Conservation (phyloP, 257 asterid genomes). For the Plantago elongata region DNA sequence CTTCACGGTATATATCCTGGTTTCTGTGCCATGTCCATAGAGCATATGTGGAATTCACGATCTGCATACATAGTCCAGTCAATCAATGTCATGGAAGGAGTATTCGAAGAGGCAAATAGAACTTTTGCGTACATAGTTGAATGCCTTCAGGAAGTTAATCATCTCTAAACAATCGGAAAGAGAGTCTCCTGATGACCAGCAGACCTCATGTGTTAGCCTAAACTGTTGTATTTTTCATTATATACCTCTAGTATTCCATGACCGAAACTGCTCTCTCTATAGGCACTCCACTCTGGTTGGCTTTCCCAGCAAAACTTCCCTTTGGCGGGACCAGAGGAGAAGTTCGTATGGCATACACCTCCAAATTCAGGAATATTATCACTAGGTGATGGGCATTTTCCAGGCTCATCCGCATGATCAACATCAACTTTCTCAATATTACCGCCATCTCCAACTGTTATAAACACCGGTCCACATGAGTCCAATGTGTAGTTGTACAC, state of each 20-base stretch:
- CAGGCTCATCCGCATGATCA: slow-evolving; percentile 65
- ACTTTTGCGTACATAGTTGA: no score
- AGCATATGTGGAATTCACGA: slow-evolving; percentile 81
- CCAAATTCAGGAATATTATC: slow-evolving; percentile 66
- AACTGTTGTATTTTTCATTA: no score
- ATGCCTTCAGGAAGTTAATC: no score
- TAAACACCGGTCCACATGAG: slow-evolving; percentile 79
- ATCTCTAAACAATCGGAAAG: no score
- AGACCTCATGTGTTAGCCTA: not conserved
- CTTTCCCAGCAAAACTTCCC: slow-evolving; percentile 91
- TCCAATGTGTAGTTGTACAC: slow-evolving; percentile 81
- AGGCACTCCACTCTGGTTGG: slow-evolving; percentile 92
- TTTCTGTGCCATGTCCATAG: slow-evolving; percentile 97
- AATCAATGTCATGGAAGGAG: no score
- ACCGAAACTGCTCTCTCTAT: slow-evolving; percentile 85
- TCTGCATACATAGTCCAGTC: slow-evolving; percentile 33
- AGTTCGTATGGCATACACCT: slow-evolving; percentile 77
- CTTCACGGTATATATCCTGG: slow-evolving; percentile 59
- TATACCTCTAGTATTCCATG: slow-evolving; percentile 87
- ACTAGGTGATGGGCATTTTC: slow-evolving; percentile 69
- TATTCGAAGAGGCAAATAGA: no score
- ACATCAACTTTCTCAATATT: slow-evolving; percentile 86
- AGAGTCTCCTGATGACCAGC: no score
- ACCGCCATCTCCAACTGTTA: slow-evolving; percentile 93
- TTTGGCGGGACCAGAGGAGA: slow-evolving; percentile 83